Base-by-base conservation (phyloP, 495 filamentous ascomycete genomes). In the Parachaetomium inaequale region DNA sequence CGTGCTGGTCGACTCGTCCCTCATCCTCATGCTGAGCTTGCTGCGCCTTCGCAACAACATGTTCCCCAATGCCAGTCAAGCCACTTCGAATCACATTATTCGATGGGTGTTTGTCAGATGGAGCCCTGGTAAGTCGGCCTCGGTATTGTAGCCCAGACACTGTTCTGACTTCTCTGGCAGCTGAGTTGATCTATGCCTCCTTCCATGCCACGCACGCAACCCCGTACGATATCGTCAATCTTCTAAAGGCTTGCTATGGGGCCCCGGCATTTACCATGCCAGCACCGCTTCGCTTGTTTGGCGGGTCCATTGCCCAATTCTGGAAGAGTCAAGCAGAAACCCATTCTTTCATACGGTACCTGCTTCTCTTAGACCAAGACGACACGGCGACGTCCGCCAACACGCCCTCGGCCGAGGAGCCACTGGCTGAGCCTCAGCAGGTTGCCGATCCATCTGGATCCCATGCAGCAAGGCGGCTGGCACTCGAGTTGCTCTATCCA, bases 51-150 rank as follows among this genome's bases (percentile, higher is more conserved):
- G 78, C 63, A 83, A 82, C 58, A 73, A 77, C 60, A 82, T 88
- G 55, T 85, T 87, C 42, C 86, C 90, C 7, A 86, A 84, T 23
- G 80, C 84, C 5, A 83, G 83, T 42, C 76, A 86, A 46, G 78
- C 84, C 31, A 85, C 87, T 12, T 85, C 84, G 29, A 86, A 86
- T 59, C 81, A 88, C 54, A 81, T 92, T 49, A 82, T 92, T 61
- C 81, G 85, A 66, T 97, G 93, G 93, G 72, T 93, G 5, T 86
- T 88, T 70, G 83, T 84, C 47, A 85, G 84, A 63, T 96, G 92
- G 93, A 84, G 83, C 63, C 87, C 89, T 61, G 84, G 87, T 91
- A 77, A 54, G 54, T 57, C 19, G 15, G 1, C 6, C 5, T 52
- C 31, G 40, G 1, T 0, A 2, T 7, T 28, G 4, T 45, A 49